These are phyloP conservation scores for Lolium multiflorum DNA, from an alignment of 176 grass and related monocot genomes.

Conservation along the genomic window DNA sequence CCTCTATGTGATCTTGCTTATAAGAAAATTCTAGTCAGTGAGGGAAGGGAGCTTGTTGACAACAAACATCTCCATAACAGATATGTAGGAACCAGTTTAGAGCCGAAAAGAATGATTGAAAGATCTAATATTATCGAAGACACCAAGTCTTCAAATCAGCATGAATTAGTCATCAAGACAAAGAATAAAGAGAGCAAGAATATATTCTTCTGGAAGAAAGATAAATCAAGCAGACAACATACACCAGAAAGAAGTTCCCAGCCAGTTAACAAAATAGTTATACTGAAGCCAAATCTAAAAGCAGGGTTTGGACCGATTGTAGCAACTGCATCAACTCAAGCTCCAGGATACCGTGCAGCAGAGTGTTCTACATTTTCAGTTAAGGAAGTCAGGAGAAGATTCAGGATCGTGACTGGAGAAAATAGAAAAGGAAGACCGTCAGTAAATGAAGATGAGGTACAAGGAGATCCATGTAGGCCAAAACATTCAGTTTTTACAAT, in stretches of 20 bases:
- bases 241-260: too few species aligned
- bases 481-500: constrained; percentile 49
- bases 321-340: constrained; percentile 29
- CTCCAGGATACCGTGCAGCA: constrained; percentile 46
- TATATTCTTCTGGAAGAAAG: too few species aligned
- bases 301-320: too few species aligned
- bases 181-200: too few species aligned
- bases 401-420: constrained; percentile 61
- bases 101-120: too few species aligned
- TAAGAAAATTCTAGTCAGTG: constrained; percentile 11
- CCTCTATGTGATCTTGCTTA: too few species aligned
- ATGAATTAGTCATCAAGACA: too few species aligned
- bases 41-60: constrained; percentile 32
- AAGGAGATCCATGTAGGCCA: constrained; percentile 38
- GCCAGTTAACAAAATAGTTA: too few species aligned
- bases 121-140: too few species aligned
- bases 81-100: constrained; percentile 6
- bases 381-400: constrained; percentile 75
- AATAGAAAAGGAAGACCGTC: constrained; percentile 49
- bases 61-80: constrained; percentile 45
- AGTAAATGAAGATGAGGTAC: constrained; percentile 29
- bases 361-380: constrained; percentile 76
- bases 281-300: too few species aligned
- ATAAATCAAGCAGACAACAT: too few species aligned
- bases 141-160: too few species aligned